Percentiles rank a stretch among this genome's conserved stretches.
These are phyloP conservation scores for Pyrenula massariospora DNA, from an alignment of 495 filamentous ascomycete species.

Conservation along the genomic window DNA sequence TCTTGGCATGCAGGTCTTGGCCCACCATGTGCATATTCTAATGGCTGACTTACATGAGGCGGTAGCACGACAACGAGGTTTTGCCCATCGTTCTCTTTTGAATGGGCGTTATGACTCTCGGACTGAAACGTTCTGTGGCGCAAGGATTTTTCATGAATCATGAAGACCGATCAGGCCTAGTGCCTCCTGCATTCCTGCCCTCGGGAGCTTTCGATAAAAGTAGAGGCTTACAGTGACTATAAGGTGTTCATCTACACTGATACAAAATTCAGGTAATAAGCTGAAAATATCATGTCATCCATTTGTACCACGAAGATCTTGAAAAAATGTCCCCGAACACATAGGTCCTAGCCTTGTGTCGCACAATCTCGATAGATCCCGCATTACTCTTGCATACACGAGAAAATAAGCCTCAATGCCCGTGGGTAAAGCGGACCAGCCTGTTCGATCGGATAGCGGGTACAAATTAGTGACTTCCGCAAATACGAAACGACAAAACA, in stretches of 20 bases:
- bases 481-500: not conserved
- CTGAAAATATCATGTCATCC: too few relatives aligned
- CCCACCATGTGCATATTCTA: too few relatives aligned
- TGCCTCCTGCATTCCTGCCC: not conserved
- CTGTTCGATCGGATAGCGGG: not conserved
- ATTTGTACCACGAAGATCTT: not conserved
- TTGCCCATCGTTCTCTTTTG: too few relatives aligned
- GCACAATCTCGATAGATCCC: not conserved
- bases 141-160: too few relatives aligned
- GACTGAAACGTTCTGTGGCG: too few relatives aligned
- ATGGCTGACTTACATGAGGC: too few relatives aligned
- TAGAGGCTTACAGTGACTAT: not conserved
- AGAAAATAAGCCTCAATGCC: not conserved
- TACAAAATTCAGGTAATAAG: too few relatives aligned
- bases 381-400: not conserved
- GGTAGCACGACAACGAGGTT: too few relatives aligned
- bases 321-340: not conserved
- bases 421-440: conserved; percentile 4
- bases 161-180: not conserved
- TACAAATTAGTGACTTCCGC: not conserved
- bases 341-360: not conserved
- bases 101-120: too few relatives aligned
- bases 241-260: too few relatives aligned
- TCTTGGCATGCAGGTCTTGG: too few relatives aligned
- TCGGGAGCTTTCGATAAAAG: not conserved